phyloP scores from a whole-genome alignment of 2,329 filamentous ascomycete species.

The Aspergillus fumigatus region DNA sequence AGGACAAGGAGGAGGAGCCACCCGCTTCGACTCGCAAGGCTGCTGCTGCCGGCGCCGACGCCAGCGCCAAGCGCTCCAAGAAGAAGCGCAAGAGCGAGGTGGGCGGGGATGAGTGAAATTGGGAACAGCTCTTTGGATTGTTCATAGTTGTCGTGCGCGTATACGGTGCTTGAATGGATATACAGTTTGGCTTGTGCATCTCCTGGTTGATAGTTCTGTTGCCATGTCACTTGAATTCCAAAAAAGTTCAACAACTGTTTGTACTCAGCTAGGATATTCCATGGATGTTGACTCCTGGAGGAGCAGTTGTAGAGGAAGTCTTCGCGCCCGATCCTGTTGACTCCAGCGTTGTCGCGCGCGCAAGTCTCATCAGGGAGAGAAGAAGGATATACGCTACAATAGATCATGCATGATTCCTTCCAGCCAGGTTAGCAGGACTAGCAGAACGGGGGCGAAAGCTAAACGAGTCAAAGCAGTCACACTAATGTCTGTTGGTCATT shows the following conservation, averaged over 20 bases:
- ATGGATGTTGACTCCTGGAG: too few relatives aligned
- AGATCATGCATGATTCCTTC: too few relatives aligned
- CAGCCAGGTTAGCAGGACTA: too few relatives aligned
- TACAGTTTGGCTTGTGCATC: neutral
- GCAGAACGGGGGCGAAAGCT: too few relatives aligned
- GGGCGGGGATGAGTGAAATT: slow-evolving; percentile 19
- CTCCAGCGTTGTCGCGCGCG: too few relatives aligned
- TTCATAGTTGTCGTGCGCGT: neutral
- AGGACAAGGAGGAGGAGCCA: slow-evolving; percentile 30
- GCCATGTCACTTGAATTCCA: neutral
- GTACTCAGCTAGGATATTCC: too few relatives aligned
- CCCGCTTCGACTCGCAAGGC: slow-evolving; percentile 26
- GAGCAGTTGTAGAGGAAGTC: too few relatives aligned
- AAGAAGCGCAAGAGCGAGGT: slow-evolving; percentile 48
- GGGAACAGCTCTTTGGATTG: slow-evolving; percentile 6
- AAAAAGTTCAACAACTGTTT: neutral
- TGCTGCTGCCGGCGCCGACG: slow-evolving; percentile 27
- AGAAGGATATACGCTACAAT: too few relatives aligned
- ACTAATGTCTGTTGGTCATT: too few relatives aligned
- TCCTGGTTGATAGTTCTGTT: neutral
- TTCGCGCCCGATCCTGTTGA: too few relatives aligned
- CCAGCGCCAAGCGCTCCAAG: slow-evolving; percentile 33
- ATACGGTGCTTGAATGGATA: neutral
- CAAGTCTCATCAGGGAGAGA: too few relatives aligned
- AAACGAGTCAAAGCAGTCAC: too few relatives aligned